Evolutionary conservation across 352 stramenopile genomes (phyloP).

Genomic region (Phytophthora aleatoria): DNA sequence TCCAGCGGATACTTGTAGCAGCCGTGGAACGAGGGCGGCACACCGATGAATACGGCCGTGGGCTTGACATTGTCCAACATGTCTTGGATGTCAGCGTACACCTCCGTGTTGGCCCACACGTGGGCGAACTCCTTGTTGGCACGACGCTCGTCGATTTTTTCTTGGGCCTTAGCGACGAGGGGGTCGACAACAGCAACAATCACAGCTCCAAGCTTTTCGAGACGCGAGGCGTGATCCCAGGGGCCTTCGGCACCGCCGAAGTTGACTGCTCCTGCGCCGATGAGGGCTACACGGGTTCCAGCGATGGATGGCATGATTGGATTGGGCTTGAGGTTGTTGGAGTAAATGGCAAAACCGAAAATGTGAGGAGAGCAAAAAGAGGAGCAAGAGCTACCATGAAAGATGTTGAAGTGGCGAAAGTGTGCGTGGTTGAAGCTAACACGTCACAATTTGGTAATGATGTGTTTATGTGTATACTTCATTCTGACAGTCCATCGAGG

Average conservation of each 20-base stretch:
- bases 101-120: constrained; percentile 32
- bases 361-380: constrained; percentile 8
- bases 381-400: neutral
- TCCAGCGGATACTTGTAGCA: constrained; percentile 47
- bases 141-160: constrained; percentile 9
- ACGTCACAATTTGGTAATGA: neutral
- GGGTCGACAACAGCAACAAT: constrained; percentile 40
- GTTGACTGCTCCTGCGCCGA: constrained; percentile 44
- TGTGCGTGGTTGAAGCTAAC: constrained; percentile 23
- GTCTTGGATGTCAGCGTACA: constrained; percentile 35
- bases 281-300: constrained; percentile 38
- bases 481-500: too few relatives aligned
- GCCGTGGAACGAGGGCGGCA: constrained; percentile 43
- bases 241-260: constrained; percentile 43
- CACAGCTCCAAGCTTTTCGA: constrained; percentile 39
- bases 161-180: constrained; percentile 34
- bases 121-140: constrained; percentile 31
- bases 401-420: constrained; percentile 5
- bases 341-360: constrained; percentile 22
- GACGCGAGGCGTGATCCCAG: constrained; percentile 43
- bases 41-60: constrained; percentile 42
- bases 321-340: constrained; percentile 9
- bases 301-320: constrained; percentile 24
- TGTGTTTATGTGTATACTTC: too few relatives aligned
- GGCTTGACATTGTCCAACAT: constrained; percentile 38